phyloP scores from a whole-genome alignment of 2,329 filamentous ascomycete genomes.

The Colletotrichum incanum region DNA sequence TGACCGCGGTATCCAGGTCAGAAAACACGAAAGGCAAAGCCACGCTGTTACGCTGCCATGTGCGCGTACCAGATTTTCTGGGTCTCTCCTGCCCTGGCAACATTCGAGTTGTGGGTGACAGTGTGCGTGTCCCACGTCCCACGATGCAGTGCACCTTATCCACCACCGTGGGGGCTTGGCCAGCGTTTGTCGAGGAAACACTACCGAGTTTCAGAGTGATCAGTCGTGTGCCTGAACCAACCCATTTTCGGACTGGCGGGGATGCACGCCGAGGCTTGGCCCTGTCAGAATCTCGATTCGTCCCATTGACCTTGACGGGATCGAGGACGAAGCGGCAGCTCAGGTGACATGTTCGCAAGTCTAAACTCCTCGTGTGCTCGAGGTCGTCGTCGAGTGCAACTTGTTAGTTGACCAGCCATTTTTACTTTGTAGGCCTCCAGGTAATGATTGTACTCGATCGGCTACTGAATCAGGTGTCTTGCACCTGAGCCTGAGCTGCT shows the following conservation, averaged over 20 bases:
- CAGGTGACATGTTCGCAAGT: background rate
- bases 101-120: constrained; percentile 19
- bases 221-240: constrained; percentile 42
- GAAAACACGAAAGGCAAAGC: constrained; percentile 13
- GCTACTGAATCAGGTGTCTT: background rate
- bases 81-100: constrained; percentile 24
- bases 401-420: background rate
- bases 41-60: constrained; percentile 30
- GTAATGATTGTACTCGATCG: background rate
- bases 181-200: constrained; percentile 41
- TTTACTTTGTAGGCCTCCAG: background rate
- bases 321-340: background rate
- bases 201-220: constrained; percentile 43
- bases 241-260: constrained; percentile 14
- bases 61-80: constrained; percentile 32
- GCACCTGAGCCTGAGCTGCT: background rate
- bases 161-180: constrained; percentile 29
- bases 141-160: constrained; percentile 5
- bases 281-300: constrained; percentile 28
- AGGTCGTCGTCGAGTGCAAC: background rate
- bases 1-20: constrained; percentile 12
- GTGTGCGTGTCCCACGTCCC: constrained; percentile 1
- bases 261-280: background rate
- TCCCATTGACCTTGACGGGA: background rate
- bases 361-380: background rate